Conservation (phyloP, 73 alveolate species). For the Urostyla sp. region DNA sequence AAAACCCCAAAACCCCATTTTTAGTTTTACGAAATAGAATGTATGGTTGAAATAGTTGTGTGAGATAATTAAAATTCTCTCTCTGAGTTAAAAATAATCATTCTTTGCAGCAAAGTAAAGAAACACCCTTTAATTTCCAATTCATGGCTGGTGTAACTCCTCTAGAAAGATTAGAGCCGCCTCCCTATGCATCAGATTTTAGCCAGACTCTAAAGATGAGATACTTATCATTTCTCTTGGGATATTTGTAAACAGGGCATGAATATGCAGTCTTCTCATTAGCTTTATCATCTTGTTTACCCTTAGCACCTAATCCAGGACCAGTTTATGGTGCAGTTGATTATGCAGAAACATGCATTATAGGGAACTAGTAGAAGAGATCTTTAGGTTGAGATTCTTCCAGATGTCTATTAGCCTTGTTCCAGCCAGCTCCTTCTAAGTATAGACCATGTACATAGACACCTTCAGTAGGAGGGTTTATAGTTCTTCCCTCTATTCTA, state of each 20-base stretch:
- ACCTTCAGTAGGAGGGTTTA: constrained; percentile 86
- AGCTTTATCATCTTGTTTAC: constrained; percentile 65
- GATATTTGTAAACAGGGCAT: constrained; percentile 97
- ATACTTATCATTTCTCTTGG: constrained; percentile 95
- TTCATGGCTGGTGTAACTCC: constrained; percentile 73
- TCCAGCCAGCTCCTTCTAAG: constrained; percentile 99
- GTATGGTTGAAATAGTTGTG: too few relatives aligned
- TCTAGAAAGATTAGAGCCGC: constrained; percentile 60
- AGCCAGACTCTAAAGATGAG: constrained; percentile 97
- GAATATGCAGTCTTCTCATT: constrained; percentile 73
- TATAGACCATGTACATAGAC: constrained; percentile 96
- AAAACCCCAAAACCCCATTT: too few relatives aligned
- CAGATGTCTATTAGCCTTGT: constrained; percentile 89
- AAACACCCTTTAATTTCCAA: constrained; percentile 97
- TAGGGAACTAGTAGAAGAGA: constrained; percentile 87
- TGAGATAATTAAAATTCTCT: too few relatives aligned
- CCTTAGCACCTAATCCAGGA: constrained; percentile 64
- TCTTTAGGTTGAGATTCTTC: constrained; percentile 93
- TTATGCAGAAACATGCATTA: constrained; percentile 84
- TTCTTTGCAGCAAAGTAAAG: constrained; percentile 91
- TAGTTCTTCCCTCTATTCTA: constrained; percentile 68
- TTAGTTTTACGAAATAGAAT: too few relatives aligned
- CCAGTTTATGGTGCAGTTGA: constrained; percentile 67
- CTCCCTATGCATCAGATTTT: constrained; percentile 92
- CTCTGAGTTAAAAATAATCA: constrained; percentile 68